Conservation (phyloP, 805 yeast genomes). For the Metschnikowia colocasiae region DNA sequence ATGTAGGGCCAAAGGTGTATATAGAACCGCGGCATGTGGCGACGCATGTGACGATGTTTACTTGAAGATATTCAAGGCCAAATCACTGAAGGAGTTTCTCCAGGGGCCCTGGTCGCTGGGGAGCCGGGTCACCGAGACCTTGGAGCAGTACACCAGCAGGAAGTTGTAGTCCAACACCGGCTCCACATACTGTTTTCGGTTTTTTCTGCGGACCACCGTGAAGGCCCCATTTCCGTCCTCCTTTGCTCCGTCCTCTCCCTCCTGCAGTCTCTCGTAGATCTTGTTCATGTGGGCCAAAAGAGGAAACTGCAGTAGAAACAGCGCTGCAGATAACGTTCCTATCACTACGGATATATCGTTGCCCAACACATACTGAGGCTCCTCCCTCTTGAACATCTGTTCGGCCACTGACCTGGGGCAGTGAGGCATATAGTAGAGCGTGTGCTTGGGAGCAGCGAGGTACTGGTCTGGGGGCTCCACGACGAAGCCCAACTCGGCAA, state of each 20-base stretch:
- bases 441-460: background rate
- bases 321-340: conserved; percentile 44
- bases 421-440: conserved; percentile 66
- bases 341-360: conserved; percentile 54
- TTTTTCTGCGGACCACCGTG: conserved; percentile 18
- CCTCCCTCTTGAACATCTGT: conserved; percentile 25
- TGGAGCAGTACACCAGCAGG: conserved; percentile 29
- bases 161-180: conserved; percentile 32
- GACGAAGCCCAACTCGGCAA: conserved; percentile 12
- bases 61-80: conserved; percentile 14
- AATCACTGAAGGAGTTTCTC: conserved; percentile 19
- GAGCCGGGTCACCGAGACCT: conserved; percentile 19
- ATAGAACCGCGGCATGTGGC: no score
- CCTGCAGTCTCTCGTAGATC: conserved; percentile 8
- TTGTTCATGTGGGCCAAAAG: conserved; percentile 38
- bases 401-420: conserved; percentile 60
- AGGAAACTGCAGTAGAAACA: conserved; percentile 44
- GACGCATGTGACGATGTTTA: no score
- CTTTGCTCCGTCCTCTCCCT: no score
- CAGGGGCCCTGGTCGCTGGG: conserved; percentile 22
- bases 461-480: conserved; percentile 15
- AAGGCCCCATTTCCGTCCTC: conserved; percentile 20
- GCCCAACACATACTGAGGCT: conserved; percentile 44
- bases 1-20: background rate
- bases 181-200: conserved; percentile 23